Evolutionary conservation across 2,329 filamentous ascomycete species (phyloP), one percentile per base, ranked within the genome.

Genomic region (Aspergillus novofumigatus): DNA sequence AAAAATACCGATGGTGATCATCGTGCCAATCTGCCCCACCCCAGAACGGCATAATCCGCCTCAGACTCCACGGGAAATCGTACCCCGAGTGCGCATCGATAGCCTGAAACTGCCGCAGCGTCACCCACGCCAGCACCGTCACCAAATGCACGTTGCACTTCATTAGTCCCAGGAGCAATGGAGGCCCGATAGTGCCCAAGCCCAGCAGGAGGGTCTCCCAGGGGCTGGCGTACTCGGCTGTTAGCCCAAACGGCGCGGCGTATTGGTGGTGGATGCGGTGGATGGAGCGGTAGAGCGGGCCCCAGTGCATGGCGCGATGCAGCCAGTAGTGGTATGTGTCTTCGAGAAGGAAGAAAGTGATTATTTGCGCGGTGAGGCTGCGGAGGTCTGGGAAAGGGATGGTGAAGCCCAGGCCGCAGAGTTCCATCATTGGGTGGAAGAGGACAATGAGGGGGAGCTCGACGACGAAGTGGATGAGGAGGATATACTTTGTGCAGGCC

Each of bases 251-350:
- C 23, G 93, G 93, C 10, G 93, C 92, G 50, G 91, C 95, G 81
- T 97, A 97, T 70, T 93, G 92, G 81, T 97, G 93, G 80, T 97
- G 93, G 69, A 97, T 91, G 82, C 97, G 97, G 85, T 97, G 93
- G 69, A 97, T 89, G 74, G 87, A 83, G 81, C 91, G 95, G 86
- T 97, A 97, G 6, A 97, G 85, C 29, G 91, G 90, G 17, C 90
- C 92, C 80, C 91, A 93, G 83, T 97, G 93, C 79, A 97, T 86
- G 44, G 83, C 84, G 65, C 93, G 91, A 79, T 97, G 93, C 65
- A 86, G 86, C 89, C 92, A 97, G 84, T 97, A 97, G 79, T 97
- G 93, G 92, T 93, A 97, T 64, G 92, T 80, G 76, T 97, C 93
- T 77, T 97, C 93, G 67, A 96, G 77, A 59, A 97, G 83, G 80